phyloP scores from a whole-genome alignment of 2,329 filamentous ascomycete species.

The Ophiostoma ulmi region DNA sequence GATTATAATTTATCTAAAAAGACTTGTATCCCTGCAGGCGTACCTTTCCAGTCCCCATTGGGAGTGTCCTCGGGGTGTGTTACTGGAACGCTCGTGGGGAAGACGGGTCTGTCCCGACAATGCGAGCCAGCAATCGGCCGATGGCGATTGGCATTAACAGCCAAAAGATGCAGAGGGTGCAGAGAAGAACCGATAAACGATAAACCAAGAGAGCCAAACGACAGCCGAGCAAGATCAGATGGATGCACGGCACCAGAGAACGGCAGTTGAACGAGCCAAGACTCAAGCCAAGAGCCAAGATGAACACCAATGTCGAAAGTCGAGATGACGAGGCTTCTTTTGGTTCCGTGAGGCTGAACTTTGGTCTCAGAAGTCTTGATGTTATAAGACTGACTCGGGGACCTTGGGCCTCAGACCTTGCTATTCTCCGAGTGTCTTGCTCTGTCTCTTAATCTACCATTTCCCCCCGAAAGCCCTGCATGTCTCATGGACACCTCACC shows the following conservation, averaged over 20 bases:
- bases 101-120: background rate
- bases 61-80: conserved; percentile 8
- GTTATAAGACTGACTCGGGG: background rate
- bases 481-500: background rate
- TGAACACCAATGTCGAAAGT: background rate
- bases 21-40: background rate
- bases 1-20: background rate
- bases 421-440: conserved; percentile 15
- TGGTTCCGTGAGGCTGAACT: background rate
- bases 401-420: background rate
- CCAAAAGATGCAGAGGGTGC: background rate
- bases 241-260: background rate
- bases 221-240: background rate
- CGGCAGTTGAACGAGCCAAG: conserved; percentile 6
- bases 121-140: background rate
- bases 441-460: background rate
- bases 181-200: background rate
- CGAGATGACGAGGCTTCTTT: conserved; percentile 7
- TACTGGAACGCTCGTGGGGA: conserved; percentile 21
- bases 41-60: background rate
- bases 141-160: background rate
- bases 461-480: background rate
- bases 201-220: background rate
- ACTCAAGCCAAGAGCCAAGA: conserved; percentile 7
- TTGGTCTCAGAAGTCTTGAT: background rate